phyloP scores from a whole-genome alignment of 257 asterid genomes.

The Handroanthus guayacan region DNA sequence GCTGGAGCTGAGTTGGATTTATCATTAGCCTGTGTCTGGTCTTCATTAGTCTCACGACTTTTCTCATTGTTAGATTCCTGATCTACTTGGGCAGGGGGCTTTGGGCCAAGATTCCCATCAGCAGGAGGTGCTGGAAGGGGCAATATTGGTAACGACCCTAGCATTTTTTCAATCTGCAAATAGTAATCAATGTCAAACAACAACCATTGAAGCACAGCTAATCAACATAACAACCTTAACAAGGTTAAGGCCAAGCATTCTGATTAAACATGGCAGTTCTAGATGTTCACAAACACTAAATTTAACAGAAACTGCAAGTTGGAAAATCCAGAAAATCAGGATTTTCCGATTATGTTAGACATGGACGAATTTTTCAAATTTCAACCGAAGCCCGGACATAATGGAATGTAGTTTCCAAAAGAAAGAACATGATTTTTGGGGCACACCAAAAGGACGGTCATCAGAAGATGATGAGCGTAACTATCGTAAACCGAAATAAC shows the following conservation, averaged over 20 bases:
- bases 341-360: neutral
- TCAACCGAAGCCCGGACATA: too few species aligned
- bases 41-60: constrained; percentile 40
- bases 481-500: neutral
- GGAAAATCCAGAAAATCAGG: neutral
- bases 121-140: constrained; percentile 87
- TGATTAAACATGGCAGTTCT: neutral
- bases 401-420: too few species aligned
- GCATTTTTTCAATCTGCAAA: constrained; percentile 56
- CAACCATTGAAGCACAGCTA: neutral
- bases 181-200: neutral
- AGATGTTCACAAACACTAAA: neutral
- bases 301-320: neutral
- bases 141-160: constrained; percentile 70
- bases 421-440: too few species aligned
- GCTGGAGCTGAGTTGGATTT: constrained; percentile 44
- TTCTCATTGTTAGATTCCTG: constrained; percentile 40
- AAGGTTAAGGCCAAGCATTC: neutral
- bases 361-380: neutral
- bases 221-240: neutral
- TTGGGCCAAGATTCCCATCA: constrained; percentile 76
- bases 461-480: neutral
- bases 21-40: constrained; percentile 39
- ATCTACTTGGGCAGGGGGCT: constrained; percentile 59
- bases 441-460: too few species aligned